These are phyloP conservation scores for Sporothrix sp. DNA, from an alignment of 2,329 filamentous ascomycete genomes.

Conservation along the genomic window DNA sequence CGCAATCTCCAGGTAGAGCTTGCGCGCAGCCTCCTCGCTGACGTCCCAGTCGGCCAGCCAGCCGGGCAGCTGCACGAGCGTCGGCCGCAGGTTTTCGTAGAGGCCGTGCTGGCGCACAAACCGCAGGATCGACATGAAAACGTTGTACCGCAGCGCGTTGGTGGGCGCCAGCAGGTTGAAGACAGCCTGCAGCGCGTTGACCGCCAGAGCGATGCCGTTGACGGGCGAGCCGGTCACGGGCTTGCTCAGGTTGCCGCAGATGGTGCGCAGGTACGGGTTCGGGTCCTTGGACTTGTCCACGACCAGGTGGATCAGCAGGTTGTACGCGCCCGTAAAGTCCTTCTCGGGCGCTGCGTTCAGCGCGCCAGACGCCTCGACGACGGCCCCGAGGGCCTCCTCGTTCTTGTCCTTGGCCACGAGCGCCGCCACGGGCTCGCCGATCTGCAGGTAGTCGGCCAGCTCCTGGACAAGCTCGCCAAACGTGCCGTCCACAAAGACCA, in stretches of 20 bases:
- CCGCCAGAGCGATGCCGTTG: slow-evolving; percentile 75
- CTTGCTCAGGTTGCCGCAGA: slow-evolving; percentile 83
- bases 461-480: slow-evolving; percentile 91
- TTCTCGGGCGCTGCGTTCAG: slow-evolving; percentile 87
- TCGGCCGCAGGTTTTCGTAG: slow-evolving; percentile 75
- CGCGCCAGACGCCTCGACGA: slow-evolving; percentile 67
- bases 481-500: slow-evolving; percentile 76
- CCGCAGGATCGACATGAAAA: slow-evolving; percentile 79
- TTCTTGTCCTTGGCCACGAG: slow-evolving; percentile 65
- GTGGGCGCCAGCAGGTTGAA: slow-evolving; percentile 83
- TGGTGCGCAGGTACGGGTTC: slow-evolving; percentile 73
- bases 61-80: slow-evolving; percentile 64
- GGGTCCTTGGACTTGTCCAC: slow-evolving; percentile 69
- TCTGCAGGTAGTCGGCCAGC: slow-evolving; percentile 88
- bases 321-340: slow-evolving; percentile 93
- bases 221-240: slow-evolving; percentile 77
- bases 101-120: slow-evolving; percentile 66
- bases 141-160: slow-evolving; percentile 76
- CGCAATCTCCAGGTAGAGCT: slow-evolving; percentile 72
- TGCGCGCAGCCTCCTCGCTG: slow-evolving; percentile 71
- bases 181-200: slow-evolving; percentile 85
- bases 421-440: slow-evolving; percentile 66
- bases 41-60: slow-evolving; percentile 82
- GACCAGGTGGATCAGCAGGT: slow-evolving; percentile 89
- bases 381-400: slow-evolving; percentile 80